Evolutionary conservation across 1,139 yeast genomes (phyloP), one percentile per base, ranked within the genome.

Genomic region (Blastobotrys indianensis): DNA sequence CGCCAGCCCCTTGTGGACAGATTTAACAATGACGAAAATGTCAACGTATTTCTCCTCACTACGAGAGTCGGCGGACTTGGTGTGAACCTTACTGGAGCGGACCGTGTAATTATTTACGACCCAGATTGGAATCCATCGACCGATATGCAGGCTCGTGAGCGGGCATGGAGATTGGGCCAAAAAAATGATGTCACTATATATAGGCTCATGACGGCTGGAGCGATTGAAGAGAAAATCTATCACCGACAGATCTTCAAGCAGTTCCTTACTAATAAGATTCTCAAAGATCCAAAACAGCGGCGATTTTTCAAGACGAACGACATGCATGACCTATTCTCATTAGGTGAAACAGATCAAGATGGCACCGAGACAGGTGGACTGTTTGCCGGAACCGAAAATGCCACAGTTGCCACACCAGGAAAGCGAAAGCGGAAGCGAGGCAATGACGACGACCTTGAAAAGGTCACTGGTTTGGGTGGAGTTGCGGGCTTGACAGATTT

Each of bases 91-190:
- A 92, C 97, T 0, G 97, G 97, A 3, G 98, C 98, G 0, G 92
- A 88, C 57, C 69, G 98, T 44, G 96, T 92, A 5, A 87, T 92
- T 15, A 92, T 92, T 13, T 92, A 75, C 62, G 98, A 92, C 60
- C 98, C 98, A 0, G 98, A 92, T 63, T 92, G 98, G 98, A 92
- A 92, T 60, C 98, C 98, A 0, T 87, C 97, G 0, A 92, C 97
- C 0, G 98, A 92, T 68, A 76, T 92, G 53, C 98, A 92, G 64
- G 98, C 98, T 0, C 71, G 98, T 52, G 98, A 92, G 64, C 68
- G 98, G 43, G 97, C 97, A 0, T 92, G 98, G 98, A 73, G 98
- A 55, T 73, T 92, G 51, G 98, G 98, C 0, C 98, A 92, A 61
- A 90, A 85, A 61, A 80, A 81, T 53, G 96, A 90, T 57, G 97